These are phyloP conservation scores for Senna siamea DNA, from an alignment of 306 rosid genomes.

Conservation along the genomic window DNA sequence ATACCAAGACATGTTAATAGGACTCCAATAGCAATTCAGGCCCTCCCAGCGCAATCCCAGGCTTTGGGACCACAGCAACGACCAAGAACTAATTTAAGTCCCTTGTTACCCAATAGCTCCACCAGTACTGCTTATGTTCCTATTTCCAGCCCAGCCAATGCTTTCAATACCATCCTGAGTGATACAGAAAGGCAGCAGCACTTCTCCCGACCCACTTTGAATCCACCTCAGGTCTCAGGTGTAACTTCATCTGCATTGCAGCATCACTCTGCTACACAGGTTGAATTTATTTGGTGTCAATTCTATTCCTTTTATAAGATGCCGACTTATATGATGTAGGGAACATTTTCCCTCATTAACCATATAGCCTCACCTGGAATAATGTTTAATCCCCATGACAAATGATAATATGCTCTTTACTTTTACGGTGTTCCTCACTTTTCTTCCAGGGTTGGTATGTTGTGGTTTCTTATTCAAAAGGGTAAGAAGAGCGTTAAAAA, in stretches of 20 bases:
- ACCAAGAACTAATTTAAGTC: constrained; percentile 50
- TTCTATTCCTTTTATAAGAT: constrained; percentile 4
- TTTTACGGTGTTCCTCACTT: constrained; percentile 9
- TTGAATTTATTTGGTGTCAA: constrained; percentile 33
- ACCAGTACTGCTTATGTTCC: constrained; percentile 54
- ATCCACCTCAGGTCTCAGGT: constrained; percentile 53
- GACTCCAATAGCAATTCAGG: constrained; percentile 76
- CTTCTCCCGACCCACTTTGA: constrained; percentile 55
- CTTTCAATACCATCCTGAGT: constrained; percentile 42
- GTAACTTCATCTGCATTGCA: constrained; percentile 48
- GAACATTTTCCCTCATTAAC: not conserved
- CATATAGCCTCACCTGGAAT: not conserved
- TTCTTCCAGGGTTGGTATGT: constrained; percentile 2
- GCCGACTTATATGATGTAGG: constrained; percentile 24
- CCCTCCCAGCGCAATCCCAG: constrained; percentile 73
- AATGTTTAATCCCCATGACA: constrained; percentile 6
- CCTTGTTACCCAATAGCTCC: constrained; percentile 46
- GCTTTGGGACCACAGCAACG: constrained; percentile 50
- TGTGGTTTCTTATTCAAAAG: no score
- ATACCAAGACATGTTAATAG: constrained; percentile 47
- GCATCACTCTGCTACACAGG: constrained; percentile 59
- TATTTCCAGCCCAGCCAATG: constrained; percentile 43
- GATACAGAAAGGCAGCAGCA: constrained; percentile 68
- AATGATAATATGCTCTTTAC: constrained; percentile 10
- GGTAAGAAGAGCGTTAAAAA: no score